Evolutionary conservation across 805 yeast genomes (phyloP).

Genomic region (Metschnikowia anglica): DNA sequence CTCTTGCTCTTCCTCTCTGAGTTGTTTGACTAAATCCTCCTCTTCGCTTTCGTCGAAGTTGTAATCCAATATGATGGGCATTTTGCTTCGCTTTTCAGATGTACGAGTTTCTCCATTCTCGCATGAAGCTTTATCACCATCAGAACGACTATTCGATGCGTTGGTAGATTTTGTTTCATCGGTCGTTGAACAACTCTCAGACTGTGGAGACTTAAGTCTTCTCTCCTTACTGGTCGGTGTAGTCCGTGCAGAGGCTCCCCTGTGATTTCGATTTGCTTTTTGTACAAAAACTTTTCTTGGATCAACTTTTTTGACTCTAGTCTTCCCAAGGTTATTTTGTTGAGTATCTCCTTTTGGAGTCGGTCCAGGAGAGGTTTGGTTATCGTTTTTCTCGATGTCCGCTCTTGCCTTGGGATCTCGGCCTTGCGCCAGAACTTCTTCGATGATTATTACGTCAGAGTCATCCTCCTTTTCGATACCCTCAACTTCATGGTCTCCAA

Average conservation of each 20-base stretch:
- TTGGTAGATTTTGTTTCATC: too few species aligned
- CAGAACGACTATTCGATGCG: too few species aligned
- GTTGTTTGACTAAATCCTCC: conserved; percentile 56
- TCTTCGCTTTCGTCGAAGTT: conserved; percentile 81
- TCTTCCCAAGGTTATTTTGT: not conserved
- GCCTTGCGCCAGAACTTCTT: not conserved
- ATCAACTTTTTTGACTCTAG: not conserved
- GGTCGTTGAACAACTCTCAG: too few species aligned
- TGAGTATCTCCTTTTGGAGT: not conserved
- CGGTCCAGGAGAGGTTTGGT: not conserved
- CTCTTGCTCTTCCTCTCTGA: conserved; percentile 70
- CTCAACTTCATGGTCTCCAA: conserved; percentile 7
- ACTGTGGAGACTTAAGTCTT: too few species aligned
- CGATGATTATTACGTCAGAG: conserved; percentile 15
- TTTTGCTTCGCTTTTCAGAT: not conserved
- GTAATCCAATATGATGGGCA: conserved; percentile 43
- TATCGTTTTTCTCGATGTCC: too few species aligned
- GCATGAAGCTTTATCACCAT: too few species aligned
- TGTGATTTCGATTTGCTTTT: too few species aligned
- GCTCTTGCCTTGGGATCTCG: too few species aligned
- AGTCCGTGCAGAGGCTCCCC: too few species aligned
- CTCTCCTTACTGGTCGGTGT: too few species aligned
- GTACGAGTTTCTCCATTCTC: too few species aligned
- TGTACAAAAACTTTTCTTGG: conserved; percentile 4
- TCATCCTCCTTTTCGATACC: conserved; percentile 3